Conservation (phyloP, 2,329 filamentous ascomycete species). For the Colletotrichum karsti region DNA sequence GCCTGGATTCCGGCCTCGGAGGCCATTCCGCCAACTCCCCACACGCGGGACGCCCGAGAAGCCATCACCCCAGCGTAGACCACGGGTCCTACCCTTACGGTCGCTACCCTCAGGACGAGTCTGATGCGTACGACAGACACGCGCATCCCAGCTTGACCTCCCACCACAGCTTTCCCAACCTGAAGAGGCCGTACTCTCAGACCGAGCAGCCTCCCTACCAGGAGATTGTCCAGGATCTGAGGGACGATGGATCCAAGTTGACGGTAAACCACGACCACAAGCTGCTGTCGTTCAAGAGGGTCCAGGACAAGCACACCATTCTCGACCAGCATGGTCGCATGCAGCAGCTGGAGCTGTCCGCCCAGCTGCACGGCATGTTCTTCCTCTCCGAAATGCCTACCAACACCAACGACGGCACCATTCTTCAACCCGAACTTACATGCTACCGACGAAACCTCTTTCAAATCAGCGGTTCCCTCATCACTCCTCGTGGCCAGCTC, state of each 20-base stretch:
- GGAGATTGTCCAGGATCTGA: conserved; percentile 68
- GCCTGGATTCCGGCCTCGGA: conserved; percentile 58
- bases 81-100: conserved; percentile 60
- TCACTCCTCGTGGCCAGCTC: conserved; percentile 79
- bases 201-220: conserved; percentile 64
- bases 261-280: conserved; percentile 69
- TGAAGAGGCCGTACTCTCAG: conserved; percentile 67
- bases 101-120: conserved; percentile 63
- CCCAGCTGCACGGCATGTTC: conserved; percentile 89
- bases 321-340: conserved; percentile 67
- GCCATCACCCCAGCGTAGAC: conserved; percentile 58
- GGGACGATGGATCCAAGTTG: conserved; percentile 65
- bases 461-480: conserved; percentile 91
- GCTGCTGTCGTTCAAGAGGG: conserved; percentile 64
- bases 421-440: conserved; percentile 82
- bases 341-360: conserved; percentile 69
- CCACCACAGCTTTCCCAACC: conserved; percentile 61
- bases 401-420: conserved; percentile 63
- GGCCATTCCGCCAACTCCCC: conserved; percentile 55
- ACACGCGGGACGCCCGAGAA: conserved; percentile 59
- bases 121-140: conserved; percentile 62
- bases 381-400: conserved; percentile 84
- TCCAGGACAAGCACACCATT: conserved; percentile 67
- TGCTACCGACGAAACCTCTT: conserved; percentile 97
- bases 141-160: conserved; percentile 55